These are phyloP conservation scores for Mortierella sp. DNA, from an alignment of 371 early-diverging fungal genomes.

Conservation along the genomic window DNA sequence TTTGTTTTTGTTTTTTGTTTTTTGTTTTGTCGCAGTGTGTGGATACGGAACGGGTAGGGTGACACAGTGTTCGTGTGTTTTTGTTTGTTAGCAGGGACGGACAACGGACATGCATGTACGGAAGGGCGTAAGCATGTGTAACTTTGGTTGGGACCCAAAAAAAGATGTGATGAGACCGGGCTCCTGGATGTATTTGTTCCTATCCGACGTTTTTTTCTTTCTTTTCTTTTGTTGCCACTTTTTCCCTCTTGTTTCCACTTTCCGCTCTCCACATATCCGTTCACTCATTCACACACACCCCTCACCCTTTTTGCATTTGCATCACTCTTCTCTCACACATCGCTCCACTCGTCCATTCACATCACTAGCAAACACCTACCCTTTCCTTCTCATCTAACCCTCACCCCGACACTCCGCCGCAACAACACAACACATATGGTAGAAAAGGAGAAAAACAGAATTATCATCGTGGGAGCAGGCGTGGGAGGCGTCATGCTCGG, in stretches of 20 bases:
- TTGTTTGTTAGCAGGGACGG: too few relatives aligned
- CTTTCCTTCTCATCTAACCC: not conserved
- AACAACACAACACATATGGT: not conserved
- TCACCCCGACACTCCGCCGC: not conserved
- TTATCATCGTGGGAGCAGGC: constrained; percentile 41
- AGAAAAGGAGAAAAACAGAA: not conserved
- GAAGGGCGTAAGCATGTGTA: too few relatives aligned
- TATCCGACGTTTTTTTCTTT: not conserved
- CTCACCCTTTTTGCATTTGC: not conserved
- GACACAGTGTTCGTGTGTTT: too few relatives aligned
- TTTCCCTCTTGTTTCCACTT: not conserved
- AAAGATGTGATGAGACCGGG: not conserved
- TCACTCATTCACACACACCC: not conserved
- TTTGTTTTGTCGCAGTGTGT: too few relatives aligned
- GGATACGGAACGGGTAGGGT: too few relatives aligned
- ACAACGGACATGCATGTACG: too few relatives aligned
- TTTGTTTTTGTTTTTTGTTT: too few relatives aligned
- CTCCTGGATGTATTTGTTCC: not conserved
- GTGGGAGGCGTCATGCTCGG: constrained; percentile 36
- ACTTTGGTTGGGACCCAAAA: not conserved
- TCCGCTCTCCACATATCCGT: not conserved
- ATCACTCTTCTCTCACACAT: not conserved
- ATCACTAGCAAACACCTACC: not conserved
- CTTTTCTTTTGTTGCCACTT: not conserved
- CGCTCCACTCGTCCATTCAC: not conserved